phyloP scores from a whole-genome alignment of 1,139 yeast genomes.

The Candida buenavistaensis region DNA sequence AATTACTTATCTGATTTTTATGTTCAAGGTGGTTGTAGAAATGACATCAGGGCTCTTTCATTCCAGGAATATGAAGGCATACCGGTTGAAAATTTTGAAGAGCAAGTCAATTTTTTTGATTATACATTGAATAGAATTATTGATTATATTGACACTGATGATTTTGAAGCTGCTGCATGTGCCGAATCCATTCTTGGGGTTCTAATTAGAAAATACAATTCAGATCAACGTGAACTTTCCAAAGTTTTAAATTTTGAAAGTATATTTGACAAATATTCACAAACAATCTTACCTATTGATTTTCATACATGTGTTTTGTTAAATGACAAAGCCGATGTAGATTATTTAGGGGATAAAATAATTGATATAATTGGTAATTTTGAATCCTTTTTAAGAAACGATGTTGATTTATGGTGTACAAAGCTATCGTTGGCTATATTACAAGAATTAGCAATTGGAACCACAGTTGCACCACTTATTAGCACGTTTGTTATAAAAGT shows the following conservation, averaged over 20 bases:
- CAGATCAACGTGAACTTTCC: conserved; percentile 16
- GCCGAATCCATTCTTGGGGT: conserved; percentile 43
- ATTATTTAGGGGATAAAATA: conserved; percentile 17
- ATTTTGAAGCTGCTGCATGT: conserved; percentile 23
- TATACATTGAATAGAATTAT: conserved; percentile 15
- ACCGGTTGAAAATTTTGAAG: conserved; percentile 11
- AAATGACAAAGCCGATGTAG: conserved; percentile 23
- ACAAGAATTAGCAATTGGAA: conserved; percentile 27
- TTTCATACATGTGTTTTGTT: conserved; percentile 33
- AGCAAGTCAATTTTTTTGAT: conserved; percentile 16
- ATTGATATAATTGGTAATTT: conserved; percentile 15
- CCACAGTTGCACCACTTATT: conserved; percentile 25
- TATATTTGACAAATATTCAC: conserved; percentile 15
- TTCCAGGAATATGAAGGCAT: conserved; percentile 14
- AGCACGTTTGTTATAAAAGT: conserved; percentile 25
- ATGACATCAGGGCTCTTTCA: conserved; percentile 8
- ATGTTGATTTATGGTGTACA: conserved; percentile 28
- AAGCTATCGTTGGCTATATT: conserved; percentile 34
- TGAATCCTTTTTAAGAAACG: conserved; percentile 5
- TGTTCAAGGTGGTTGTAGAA: conserved; percentile 15
- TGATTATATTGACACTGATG: conserved; percentile 9
- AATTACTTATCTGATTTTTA: conserved; percentile 44
- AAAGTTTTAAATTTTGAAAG: conserved; percentile 20
- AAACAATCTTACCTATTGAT: conserved; percentile 30
- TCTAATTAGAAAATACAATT: conserved; percentile 23